Evolutionary conservation across 176 grass and related monocot species (phyloP).

Genomic region (Phragmites australis): DNA sequence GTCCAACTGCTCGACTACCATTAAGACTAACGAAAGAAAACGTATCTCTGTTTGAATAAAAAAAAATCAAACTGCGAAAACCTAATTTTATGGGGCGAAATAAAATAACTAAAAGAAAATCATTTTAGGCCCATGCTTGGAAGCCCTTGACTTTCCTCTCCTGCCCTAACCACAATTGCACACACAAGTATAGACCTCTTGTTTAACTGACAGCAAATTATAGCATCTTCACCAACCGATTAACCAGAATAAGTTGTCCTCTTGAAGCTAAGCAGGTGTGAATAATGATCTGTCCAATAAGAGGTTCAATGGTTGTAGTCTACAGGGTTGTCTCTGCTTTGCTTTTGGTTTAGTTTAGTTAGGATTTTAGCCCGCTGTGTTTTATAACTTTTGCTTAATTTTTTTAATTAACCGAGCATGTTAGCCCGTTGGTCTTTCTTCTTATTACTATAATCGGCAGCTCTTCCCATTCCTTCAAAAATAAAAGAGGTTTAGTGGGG

Average conservation of each 20-base stretch:
- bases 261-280: slow-evolving; percentile 14
- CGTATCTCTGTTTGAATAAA: background rate
- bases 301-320: no score
- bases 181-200: background rate
- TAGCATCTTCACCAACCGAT: slow-evolving; percentile 40
- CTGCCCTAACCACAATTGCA: background rate
- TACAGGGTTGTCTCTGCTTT: no score
- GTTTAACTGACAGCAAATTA: background rate
- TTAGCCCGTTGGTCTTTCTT: no score
- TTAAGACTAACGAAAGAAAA: slow-evolving; percentile 9
- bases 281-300: slow-evolving; percentile 35
- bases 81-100: background rate
- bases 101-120: background rate
- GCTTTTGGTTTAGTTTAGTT: no score
- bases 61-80: background rate
- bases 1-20: slow-evolving; percentile 39
- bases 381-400: no score
- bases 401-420: no score
- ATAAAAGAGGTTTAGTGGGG: background rate
- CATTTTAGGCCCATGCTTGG: slow-evolving; percentile 21
- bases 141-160: slow-evolving; percentile 29
- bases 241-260: background rate
- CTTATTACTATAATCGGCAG: no score
- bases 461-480: no score
- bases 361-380: no score